Percentiles rank a stretch among this genome's conserved stretches.
Conservation (phyloP, 176 grass and related monocot genomes). For the Musa acuminata region DNA sequence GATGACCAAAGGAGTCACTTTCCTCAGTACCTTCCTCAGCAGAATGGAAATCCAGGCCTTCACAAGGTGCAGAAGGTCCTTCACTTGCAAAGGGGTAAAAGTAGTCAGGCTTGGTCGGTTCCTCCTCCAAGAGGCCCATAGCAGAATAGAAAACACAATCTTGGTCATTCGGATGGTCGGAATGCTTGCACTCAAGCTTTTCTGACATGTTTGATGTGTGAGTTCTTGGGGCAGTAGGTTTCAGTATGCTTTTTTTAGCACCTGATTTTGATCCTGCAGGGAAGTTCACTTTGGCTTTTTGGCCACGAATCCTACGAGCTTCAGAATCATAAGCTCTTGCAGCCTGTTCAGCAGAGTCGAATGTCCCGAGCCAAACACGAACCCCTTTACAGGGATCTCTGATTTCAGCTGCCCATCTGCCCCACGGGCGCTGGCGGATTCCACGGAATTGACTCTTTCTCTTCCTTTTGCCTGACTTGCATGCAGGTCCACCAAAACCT, state of each 20-base stretch:
- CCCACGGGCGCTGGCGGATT: slow-evolving; percentile 44
- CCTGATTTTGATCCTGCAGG: slow-evolving; percentile 1
- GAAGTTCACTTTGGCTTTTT: slow-evolving; percentile 52
- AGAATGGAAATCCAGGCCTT: slow-evolving; percentile 14
- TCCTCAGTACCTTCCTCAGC: slow-evolving; percentile 24
- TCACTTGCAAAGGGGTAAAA: not conserved
- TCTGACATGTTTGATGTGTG: not conserved
- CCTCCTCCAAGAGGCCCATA: not conserved
- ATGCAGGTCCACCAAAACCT: not conserved
- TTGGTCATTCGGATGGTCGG: not conserved
- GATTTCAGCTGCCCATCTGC: slow-evolving; percentile 52
- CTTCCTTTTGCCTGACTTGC: slow-evolving; percentile 26
- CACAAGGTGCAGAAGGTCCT: slow-evolving; percentile 6
- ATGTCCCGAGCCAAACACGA: slow-evolving; percentile 44
- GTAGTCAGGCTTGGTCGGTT: slow-evolving; percentile 13
- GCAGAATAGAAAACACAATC: not conserved
- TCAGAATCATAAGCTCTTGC: slow-evolving; percentile 40
- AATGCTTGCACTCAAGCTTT: not conserved
- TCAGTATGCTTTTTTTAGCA: slow-evolving; percentile 1
- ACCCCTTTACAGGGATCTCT: slow-evolving; percentile 38
- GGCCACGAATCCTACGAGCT: slow-evolving; percentile 35
- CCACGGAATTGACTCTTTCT: slow-evolving; percentile 46
- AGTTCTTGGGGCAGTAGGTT: not conserved
- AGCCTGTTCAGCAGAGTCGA: slow-evolving; percentile 44
- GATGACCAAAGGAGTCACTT: slow-evolving; percentile 23